A percentile compares a stretch with the other conserved stretches of the same genome.
phyloP scores from a whole-genome alignment of 208 protist genomes.

The Leishmania major region DNA sequence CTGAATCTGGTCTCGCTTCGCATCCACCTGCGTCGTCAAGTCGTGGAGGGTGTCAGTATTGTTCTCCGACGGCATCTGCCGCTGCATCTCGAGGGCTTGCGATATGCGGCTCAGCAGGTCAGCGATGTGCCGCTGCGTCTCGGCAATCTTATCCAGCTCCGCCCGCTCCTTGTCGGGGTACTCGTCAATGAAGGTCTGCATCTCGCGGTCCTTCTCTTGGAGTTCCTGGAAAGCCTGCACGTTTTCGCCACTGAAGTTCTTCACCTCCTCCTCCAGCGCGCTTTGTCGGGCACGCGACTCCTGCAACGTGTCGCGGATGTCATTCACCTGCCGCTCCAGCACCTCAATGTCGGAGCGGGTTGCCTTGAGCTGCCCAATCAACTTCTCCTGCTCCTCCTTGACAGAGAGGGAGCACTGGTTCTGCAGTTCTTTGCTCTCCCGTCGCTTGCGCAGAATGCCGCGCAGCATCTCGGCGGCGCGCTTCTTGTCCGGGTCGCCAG shows the following conservation, averaged over 20 bases:
- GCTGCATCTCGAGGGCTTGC: slow-evolving; percentile 72
- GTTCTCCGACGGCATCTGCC: slow-evolving; percentile 77
- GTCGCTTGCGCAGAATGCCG: slow-evolving; percentile 76
- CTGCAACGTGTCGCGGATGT: slow-evolving; percentile 75
- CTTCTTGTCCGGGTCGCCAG: slow-evolving; percentile 78
- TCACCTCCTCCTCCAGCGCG: slow-evolving; percentile 80
- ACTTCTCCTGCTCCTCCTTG: slow-evolving; percentile 82
- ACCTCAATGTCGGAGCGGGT: slow-evolving; percentile 84
- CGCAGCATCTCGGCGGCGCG: slow-evolving; percentile 71
- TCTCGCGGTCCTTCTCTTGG: slow-evolving; percentile 81
- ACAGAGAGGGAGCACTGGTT: slow-evolving; percentile 82
- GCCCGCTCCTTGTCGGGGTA: slow-evolving; percentile 82
- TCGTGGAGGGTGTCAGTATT: slow-evolving; percentile 61
- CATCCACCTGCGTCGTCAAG: slow-evolving; percentile 82
- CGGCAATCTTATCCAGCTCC: slow-evolving; percentile 60
- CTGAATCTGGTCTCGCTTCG: slow-evolving; percentile 75
- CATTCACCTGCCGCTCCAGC: slow-evolving; percentile 81
- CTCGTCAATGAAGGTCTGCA: slow-evolving; percentile 89
- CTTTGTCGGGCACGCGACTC: slow-evolving; percentile 69
- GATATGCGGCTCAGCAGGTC: slow-evolving; percentile 81
- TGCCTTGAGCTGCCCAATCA: slow-evolving; percentile 82
- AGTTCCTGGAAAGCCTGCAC: slow-evolving; percentile 85
- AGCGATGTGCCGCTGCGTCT: slow-evolving; percentile 61
- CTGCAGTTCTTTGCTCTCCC: slow-evolving; percentile 67
- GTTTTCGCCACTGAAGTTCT: slow-evolving; percentile 88